phyloP scores from a whole-genome alignment of 2,329 filamentous ascomycete species.

The Graphilbum ipis-grandicollis region DNA sequence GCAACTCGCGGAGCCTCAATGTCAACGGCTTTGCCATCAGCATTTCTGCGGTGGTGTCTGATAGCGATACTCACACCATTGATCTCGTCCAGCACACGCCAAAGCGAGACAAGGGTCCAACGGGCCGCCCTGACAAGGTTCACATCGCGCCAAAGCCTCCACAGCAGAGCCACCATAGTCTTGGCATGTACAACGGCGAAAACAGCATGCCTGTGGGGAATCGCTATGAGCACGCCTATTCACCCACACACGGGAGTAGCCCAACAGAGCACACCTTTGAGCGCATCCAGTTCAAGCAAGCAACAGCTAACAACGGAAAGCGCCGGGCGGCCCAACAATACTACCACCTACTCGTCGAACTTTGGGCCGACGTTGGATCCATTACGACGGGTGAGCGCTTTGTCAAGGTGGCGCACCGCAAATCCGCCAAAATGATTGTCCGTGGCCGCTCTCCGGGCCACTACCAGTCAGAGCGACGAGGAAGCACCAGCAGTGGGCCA shows the following conservation, averaged over 20 bases:
- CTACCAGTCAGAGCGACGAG: conserved; percentile 53
- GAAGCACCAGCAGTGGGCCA: conserved; percentile 51
- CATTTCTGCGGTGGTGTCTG: conserved; percentile 69
- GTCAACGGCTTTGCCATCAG: conserved; percentile 67
- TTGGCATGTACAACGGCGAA: conserved; percentile 23
- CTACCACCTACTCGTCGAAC: conserved; percentile 77
- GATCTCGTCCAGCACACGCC: conserved; percentile 83
- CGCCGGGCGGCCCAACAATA: conserved; percentile 80
- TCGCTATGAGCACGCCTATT: conserved; percentile 26
- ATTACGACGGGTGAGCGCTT: conserved; percentile 31
- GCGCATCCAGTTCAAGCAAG: conserved; percentile 85
- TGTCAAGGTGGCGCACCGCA: conserved; percentile 53
- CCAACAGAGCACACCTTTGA: conserved; percentile 54
- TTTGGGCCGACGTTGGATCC: conserved; percentile 51
- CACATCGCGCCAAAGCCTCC: conserved; percentile 49
- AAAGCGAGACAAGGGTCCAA: conserved; percentile 77
- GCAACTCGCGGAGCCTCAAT: conserved; percentile 38
- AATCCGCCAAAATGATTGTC: conserved; percentile 74
- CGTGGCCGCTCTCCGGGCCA: conserved; percentile 69
- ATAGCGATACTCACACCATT: conserved; percentile 56
- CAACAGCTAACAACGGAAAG: conserved; percentile 87
- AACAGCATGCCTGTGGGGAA: conserved; percentile 1
- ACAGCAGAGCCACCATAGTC: conserved; percentile 26
- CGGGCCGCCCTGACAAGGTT: conserved; percentile 52
- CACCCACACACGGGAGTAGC: conserved; percentile 19